A percentile compares a stretch with the other conserved stretches of the same genome.
Conservation (phyloP, 140 eudicot genomes). For the Cichorium intybus region DNA sequence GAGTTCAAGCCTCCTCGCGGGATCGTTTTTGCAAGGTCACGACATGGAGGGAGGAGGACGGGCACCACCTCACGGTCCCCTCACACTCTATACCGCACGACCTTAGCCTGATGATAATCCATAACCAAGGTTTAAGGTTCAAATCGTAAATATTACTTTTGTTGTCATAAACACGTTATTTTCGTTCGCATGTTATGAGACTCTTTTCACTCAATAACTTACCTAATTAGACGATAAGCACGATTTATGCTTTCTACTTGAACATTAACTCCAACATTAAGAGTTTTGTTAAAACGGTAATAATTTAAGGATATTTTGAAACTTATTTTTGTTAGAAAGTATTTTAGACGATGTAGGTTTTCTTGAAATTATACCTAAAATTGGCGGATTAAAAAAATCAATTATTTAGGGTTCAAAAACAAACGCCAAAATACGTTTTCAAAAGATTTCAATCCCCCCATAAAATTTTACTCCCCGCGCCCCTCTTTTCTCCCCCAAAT, state of each 20-base stretch:
- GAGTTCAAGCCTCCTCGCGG: no score
- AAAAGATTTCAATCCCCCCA: slow-evolving; percentile 23
- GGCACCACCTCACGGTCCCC: no score
- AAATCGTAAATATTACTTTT: no score
- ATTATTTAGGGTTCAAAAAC: slow-evolving; percentile 15
- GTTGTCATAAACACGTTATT: no score
- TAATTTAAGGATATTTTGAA: neutral
- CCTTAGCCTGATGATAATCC: no score
- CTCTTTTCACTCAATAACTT: no score
- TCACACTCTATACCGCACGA: no score
- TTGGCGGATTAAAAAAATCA: neutral
- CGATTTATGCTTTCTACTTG: neutral
- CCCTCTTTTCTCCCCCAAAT: slow-evolving; percentile 26
- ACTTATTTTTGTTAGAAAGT: neutral
- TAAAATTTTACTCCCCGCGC: slow-evolving; percentile 10
- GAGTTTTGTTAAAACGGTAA: neutral
- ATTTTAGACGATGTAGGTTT: slow-evolving; percentile 1
- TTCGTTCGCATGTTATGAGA: no score
- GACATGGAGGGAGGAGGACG: no score
- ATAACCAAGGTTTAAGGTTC: no score
- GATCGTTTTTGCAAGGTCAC: no score
- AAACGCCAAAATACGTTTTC: slow-evolving; percentile 13
- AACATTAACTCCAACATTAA: neutral
- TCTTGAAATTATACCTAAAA: neutral
- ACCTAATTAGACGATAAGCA: neutral